A percentile compares a stretch with the other conserved stretches of the same genome.
Evolutionary conservation across 2,329 filamentous ascomycete genomes (phyloP).

Genomic region (Diaporthe humulicola): DNA sequence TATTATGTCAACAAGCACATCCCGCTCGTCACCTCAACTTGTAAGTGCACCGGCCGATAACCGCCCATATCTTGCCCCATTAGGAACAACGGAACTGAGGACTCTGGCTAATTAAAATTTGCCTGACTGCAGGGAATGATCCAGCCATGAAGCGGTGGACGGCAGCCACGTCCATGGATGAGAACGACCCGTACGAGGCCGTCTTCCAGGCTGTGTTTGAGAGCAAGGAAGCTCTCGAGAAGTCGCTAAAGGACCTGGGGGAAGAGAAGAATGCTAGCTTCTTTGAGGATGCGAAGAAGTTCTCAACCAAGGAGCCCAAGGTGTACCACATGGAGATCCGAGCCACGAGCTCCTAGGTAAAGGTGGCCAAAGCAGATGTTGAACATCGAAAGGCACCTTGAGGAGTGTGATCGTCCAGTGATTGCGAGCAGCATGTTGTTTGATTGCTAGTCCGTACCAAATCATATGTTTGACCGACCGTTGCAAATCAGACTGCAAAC

Average conservation of each 20-base stretch:
- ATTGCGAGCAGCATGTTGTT: neutral
- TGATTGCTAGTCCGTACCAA: neutral
- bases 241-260: constrained; percentile 22
- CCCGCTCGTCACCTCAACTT: constrained; percentile 21
- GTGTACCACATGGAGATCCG: constrained; percentile 24
- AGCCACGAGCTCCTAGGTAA: neutral
- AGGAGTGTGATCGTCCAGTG: neutral
- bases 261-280: constrained; percentile 22
- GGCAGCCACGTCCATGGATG: constrained; percentile 13
- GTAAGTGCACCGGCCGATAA: neutral
- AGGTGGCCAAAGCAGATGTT: neutral
- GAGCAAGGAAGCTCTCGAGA: constrained; percentile 28
- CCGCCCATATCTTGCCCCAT: neutral
- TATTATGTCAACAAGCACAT: constrained; percentile 23
- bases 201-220: constrained; percentile 26
- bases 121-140: neutral
- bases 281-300: constrained; percentile 21
- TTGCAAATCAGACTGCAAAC: neutral
- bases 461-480: neutral
- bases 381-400: neutral
- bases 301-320: constrained; percentile 21
- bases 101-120: neutral
- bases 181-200: constrained; percentile 21
- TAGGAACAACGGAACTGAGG: neutral
- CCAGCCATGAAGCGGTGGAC: constrained; percentile 21